A percentile compares a stretch with the other conserved stretches of the same genome.
phyloP scores from a whole-genome alignment of 352 stramenopile genomes.

The Globisporangium nagaii region DNA sequence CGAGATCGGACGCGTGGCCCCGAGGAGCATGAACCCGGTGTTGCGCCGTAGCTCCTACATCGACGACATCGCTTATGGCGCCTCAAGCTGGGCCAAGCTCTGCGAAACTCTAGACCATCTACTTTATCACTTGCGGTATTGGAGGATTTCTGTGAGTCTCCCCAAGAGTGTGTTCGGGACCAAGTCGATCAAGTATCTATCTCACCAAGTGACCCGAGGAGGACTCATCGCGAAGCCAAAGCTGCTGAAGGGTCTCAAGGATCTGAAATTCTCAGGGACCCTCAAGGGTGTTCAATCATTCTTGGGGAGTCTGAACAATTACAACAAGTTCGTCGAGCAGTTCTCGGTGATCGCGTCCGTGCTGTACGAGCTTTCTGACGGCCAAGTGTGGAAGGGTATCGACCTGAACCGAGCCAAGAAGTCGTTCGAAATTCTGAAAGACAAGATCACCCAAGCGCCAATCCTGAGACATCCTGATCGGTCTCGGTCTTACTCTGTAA shows the following conservation, averaged over 20 bases:
- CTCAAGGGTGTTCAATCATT: slow-evolving; percentile 20
- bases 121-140: slow-evolving; percentile 11
- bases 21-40: background rate
- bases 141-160: slow-evolving; percentile 18
- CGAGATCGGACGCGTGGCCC: background rate
- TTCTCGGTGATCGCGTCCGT: slow-evolving; percentile 9
- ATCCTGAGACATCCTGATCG: slow-evolving; percentile 11
- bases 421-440: slow-evolving; percentile 12
- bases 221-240: slow-evolving; percentile 11
- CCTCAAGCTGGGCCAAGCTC: slow-evolving; percentile 5
- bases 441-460: slow-evolving; percentile 3
- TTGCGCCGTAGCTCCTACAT: slow-evolving; percentile 3
- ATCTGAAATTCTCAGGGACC: slow-evolving; percentile 7
- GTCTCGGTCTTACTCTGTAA: slow-evolving; percentile 1
- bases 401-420: background rate
- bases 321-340: slow-evolving; percentile 21
- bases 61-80: slow-evolving; percentile 17
- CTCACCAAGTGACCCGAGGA: slow-evolving; percentile 1
- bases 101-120: slow-evolving; percentile 1
- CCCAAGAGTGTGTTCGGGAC: slow-evolving; percentile 16
- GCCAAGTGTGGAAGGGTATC: background rate
- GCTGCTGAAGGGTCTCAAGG: background rate
- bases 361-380: slow-evolving; percentile 15
- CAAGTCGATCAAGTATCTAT: slow-evolving; percentile 11
- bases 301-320: slow-evolving; percentile 17